Percentiles rank a stretch among this genome's conserved stretches.
These are phyloP conservation scores for Lumnitzera littorea DNA, from an alignment of 345 rosid species.

Conservation along the genomic window DNA sequence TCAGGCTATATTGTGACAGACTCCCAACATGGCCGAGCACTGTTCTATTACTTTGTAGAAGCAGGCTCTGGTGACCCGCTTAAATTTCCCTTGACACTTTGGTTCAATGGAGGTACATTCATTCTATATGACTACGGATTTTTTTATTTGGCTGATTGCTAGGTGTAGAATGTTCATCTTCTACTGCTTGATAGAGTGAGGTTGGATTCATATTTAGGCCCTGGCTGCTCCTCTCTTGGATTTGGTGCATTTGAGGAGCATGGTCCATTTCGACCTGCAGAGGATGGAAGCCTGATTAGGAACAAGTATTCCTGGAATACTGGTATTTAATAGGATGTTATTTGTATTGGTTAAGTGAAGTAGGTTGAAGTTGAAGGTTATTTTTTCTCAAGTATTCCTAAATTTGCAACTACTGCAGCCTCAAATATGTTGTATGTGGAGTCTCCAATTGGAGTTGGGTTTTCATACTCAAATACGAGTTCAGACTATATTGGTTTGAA, in stretches of 20 bases:
- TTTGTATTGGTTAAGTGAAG: not conserved
- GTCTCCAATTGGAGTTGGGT: conserved; percentile 28
- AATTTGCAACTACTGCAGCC: conserved; percentile 6
- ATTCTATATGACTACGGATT: no score
- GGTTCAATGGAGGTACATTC: conserved; percentile 21
- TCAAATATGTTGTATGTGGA: conserved; percentile 26
- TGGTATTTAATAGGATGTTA: conserved; percentile 4
- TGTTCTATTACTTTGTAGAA: conserved; percentile 27
- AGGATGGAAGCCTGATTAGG: conserved; percentile 18
- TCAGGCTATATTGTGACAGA: conserved; percentile 27
- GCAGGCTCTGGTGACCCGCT: conserved; percentile 13
- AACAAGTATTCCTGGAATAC: conserved; percentile 32
- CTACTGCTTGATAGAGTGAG: not conserved
- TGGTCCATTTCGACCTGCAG: conserved; percentile 28
- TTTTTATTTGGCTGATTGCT: no score
- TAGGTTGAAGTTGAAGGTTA: not conserved
- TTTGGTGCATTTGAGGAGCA: conserved; percentile 26
- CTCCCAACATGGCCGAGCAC: conserved; percentile 20
- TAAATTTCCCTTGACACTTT: conserved; percentile 18
- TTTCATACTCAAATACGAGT: conserved; percentile 27
- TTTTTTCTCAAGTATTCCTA: no score
- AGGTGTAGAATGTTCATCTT: not conserved
- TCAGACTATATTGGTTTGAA: conserved; percentile 15
- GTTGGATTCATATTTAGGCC: conserved; percentile 12
- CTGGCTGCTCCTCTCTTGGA: conserved; percentile 36